Evolutionary conservation across 768 basidiomycete genomes (phyloP), one percentile per base, ranked within the genome.

Genomic region (Rhodotorula taiwanensis): DNA sequence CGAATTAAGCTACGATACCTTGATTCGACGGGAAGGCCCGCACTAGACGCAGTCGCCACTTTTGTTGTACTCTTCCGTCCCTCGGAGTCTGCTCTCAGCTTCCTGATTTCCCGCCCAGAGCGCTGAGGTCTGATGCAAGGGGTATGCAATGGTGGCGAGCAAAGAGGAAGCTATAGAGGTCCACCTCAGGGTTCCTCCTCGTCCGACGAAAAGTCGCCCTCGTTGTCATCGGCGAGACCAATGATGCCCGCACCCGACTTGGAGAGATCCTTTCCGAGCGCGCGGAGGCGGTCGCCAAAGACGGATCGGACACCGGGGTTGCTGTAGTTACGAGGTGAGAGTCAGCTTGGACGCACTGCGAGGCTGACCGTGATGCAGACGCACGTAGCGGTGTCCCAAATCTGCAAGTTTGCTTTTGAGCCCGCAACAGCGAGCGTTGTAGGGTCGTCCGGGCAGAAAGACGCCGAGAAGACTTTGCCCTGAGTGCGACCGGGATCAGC

Each of bases 381-480:
- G 42, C 21, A 67, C 66, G 88, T 82, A 15, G 85, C 88, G 44
- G 94, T 82, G 72, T 99, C 94, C 94, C 94, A 99, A 21, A 99
- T 80, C 75, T 98, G 94, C 10, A 99, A 76, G 74, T 87, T 91
- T 2, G 89, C 94, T 72, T 90, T 88, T 4, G 90, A 93, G 18
- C 95, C 95, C 34, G 88, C 94, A 5, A 91, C 92, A 5, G 93
- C 94, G 51, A 99, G 76, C 13, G 89, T 95, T 54, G 97, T 83
- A 3, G 92, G 87, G 72, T 93, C 88, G 74, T 98, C 94, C 0
- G 95, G 94, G 10, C 92, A 97, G 79, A 87, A 98, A 0, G 82
- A 80, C 0, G 86, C 80, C 10, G 92, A 88, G 78, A 99, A 99
- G 11, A 98, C 89, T 80, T 94, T 94, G 77, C 95, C 95, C 93